phyloP scores from a whole-genome alignment of 768 basidiomycete genomes.

The Calocybe cyanea region DNA sequence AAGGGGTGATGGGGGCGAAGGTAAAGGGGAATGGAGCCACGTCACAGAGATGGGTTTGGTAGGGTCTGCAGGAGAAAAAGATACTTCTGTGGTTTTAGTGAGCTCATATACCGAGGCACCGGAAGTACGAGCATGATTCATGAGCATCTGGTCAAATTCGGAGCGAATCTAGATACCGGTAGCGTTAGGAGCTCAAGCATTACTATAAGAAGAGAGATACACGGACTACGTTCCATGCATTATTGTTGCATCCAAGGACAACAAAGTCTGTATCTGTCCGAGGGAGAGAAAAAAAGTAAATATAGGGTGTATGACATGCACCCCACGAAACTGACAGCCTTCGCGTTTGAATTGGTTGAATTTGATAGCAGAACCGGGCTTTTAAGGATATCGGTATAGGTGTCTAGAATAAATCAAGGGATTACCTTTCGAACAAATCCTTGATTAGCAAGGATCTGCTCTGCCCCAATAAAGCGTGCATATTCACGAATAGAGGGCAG shows the following conservation, averaged over 20 bases:
- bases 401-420: not conserved
- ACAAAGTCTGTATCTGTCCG: conserved; percentile 60
- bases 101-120: conserved; percentile 53
- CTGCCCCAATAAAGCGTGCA: conserved; percentile 54
- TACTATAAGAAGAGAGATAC: not conserved
- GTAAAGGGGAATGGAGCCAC: conserved; percentile 47
- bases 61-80: conserved; percentile 38
- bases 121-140: conserved; percentile 50
- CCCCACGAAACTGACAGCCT: conserved; percentile 43
- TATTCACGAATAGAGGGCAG: conserved; percentile 61
- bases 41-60: conserved; percentile 47
- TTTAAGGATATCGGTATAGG: not conserved
- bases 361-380: conserved; percentile 64
- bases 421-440: conserved; percentile 51
- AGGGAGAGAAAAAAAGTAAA: not conserved
- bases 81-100: conserved; percentile 46
- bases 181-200: not conserved
- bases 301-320: not conserved
- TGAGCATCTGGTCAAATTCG: conserved; percentile 56
- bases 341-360: conserved; percentile 64
- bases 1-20: conserved; percentile 35
- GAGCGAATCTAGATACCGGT: conserved; percentile 41
- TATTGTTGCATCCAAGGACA: conserved; percentile 49
- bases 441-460: conserved; percentile 43
- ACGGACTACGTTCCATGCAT: conserved; percentile 60